Conservation (phyloP, 306 rosid genomes). For the Sechiopsis laciniata region DNA sequence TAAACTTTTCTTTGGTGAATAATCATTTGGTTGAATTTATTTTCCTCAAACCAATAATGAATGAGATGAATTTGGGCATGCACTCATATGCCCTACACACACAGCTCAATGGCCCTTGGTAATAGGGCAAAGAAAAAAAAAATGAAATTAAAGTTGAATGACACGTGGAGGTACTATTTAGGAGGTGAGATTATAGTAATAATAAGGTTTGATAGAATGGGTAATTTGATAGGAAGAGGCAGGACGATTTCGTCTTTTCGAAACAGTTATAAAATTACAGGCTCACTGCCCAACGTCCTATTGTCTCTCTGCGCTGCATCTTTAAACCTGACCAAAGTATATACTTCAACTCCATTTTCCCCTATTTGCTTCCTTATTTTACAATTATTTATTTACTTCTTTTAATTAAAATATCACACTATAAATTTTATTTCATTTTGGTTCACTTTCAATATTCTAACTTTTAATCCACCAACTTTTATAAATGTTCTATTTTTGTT, state of each 20-base stretch:
- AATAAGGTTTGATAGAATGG: not conserved
- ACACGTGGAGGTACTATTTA: conserved; percentile 12
- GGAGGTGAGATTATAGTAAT: not conserved
- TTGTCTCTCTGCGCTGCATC: conserved; percentile 37
- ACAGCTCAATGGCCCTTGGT: not conserved
- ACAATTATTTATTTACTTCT: no score
- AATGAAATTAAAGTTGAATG: conserved; percentile 6
- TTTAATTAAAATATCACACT: no score
- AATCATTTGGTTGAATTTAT: no score
- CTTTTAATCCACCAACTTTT: no score
- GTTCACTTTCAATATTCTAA: no score
- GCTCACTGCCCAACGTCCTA: conserved; percentile 59
- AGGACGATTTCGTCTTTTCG: conserved; percentile 17
- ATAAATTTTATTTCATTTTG: no score
- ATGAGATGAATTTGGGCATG: not conserved
- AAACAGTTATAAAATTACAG: conserved; percentile 12
- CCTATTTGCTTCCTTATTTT: not conserved
- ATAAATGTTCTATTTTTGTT: no score
- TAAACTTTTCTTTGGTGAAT: no score
- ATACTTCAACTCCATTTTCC: conserved; percentile 12
- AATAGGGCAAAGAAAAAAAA: not conserved
- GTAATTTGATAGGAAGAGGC: conserved; percentile 19
- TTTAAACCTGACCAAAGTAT: conserved; percentile 26
- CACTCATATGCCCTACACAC: not conserved
- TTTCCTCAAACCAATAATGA: no score